Evolutionary conservation across 306 rosid species (phyloP).

Genomic region (Bauhinia variegata): DNA sequence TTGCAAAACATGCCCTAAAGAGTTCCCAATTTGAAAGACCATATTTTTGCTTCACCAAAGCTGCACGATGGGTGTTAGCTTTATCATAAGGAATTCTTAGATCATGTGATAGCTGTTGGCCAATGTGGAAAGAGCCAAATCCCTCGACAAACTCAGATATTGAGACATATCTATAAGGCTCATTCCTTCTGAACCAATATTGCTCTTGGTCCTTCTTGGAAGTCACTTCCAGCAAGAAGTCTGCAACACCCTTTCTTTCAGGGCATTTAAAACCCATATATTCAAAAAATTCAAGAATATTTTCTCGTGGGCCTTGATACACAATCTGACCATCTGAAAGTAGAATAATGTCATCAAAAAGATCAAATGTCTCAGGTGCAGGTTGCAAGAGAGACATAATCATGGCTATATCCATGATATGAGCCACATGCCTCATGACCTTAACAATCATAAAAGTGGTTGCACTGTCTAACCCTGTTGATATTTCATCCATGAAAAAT

Average conservation of each 20-base stretch:
- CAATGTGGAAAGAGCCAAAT: conserved; percentile 46
- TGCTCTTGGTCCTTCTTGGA: conserved; percentile 72
- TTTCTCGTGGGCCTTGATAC: conserved; percentile 61
- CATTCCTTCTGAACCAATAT: conserved; percentile 49
- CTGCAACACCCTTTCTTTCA: conserved; percentile 69
- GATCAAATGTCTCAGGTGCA: conserved; percentile 39
- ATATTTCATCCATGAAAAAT: conserved; percentile 74
- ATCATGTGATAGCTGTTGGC: conserved; percentile 47
- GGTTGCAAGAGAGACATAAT: conserved; percentile 52
- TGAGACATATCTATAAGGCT: conserved; percentile 47
- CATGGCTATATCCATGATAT: conserved; percentile 65
- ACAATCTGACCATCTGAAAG: conserved; percentile 66
- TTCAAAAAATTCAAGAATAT: conserved; percentile 56
- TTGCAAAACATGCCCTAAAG: conserved; percentile 67
- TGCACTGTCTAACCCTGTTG: conserved; percentile 77
- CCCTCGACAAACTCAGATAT: conserved; percentile 51
- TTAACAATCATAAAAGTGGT: conserved; percentile 67
- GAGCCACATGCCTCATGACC: conserved; percentile 70
- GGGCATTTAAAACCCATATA: conserved; percentile 57
- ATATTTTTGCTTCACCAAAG: conserved; percentile 62
- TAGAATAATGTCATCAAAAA: conserved; percentile 43
- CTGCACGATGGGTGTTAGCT: conserved; percentile 56
- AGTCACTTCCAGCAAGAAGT: conserved; percentile 70
- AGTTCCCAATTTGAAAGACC: conserved; percentile 62
- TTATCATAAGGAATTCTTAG: conserved; percentile 56